Base-by-base conservation (phyloP, 495 filamentous ascomycete species). In the Penicillium ochrochloron region DNA sequence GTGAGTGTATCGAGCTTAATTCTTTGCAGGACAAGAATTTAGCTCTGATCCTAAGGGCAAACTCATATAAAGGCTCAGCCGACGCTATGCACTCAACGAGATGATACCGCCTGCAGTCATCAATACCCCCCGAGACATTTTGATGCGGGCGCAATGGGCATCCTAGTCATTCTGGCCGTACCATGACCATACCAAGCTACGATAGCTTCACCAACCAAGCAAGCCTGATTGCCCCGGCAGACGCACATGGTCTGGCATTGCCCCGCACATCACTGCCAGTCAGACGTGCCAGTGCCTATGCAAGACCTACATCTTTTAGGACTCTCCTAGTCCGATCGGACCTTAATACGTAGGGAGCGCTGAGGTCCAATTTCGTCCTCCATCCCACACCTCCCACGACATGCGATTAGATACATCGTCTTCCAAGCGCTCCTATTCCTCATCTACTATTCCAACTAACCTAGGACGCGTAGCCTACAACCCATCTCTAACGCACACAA, bases 71-170 rank as follows among this genome's bases (percentile, higher is more conserved):
- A 53, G 51, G 53, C 4, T 39, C 60, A 10, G 67, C 48, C n/a
- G 80, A 83, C 61, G 80, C 80, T 83, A 83, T 68, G 72, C 75
- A 0, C 31, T 81, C n/a, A 46, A 71, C 0, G 81, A 85, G 66
- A 25, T n/a, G n/a, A 60, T 0, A 61, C 61, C 31, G 72, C 82
- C 19, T 77, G 76, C 9, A 59, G 78, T 74, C 14, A 82, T 85
- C 29, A 74, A 80, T 62, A 83, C 3, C 83, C 54, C 82, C 54
- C 12, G 53, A 70, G 0, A 68, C 67, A 33, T 84, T 82, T 69
- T 59, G 74, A 19, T 78, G 71, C 57, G 80, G 75, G 17, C 60
- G 60, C 27, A 42, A 66, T 25, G 63, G 61, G 10, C 73, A 71
- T 59, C 34, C 79, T 78, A 12, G 70, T 83, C 17, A 68, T 84